Evolutionary conservation across 176 grass and related monocot species (phyloP).

Genomic region (Eleusine coracana): DNA sequence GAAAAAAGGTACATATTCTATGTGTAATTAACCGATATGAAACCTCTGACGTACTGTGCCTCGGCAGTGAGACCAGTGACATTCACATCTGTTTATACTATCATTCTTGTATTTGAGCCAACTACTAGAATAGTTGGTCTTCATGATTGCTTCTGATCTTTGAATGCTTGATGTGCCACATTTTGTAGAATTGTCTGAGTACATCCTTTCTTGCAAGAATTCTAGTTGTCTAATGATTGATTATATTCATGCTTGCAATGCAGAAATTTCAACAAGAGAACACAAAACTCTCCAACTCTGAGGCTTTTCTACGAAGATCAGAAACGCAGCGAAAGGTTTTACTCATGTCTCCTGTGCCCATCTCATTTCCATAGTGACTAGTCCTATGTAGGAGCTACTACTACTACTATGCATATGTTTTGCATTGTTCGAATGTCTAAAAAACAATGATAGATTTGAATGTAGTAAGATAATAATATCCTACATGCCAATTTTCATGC

Average conservation of each 20-base stretch:
- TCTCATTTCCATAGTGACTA: not conserved
- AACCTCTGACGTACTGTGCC: not conserved
- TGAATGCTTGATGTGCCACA: not conserved
- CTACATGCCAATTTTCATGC: not conserved
- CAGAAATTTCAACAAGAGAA: slow-evolving; percentile 99
- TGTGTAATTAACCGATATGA: slow-evolving; percentile 4
- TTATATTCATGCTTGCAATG: slow-evolving; percentile 27
- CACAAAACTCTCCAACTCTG: slow-evolving; percentile 67
- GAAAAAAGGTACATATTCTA: not conserved
- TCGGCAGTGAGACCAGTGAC: not conserved
- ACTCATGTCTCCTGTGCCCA: slow-evolving; percentile 10
- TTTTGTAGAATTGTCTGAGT: slow-evolving; percentile 7
- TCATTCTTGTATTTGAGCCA: not conserved
- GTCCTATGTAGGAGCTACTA: not conserved
- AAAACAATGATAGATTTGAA: not conserved
- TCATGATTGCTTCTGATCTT: not conserved
- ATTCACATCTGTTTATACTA: not conserved
- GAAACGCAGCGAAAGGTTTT: slow-evolving; percentile 80
- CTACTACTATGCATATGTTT: not conserved
- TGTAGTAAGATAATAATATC: not conserved
- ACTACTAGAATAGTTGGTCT: not conserved
- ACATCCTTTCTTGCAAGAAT: not conserved
- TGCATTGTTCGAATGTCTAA: not conserved
- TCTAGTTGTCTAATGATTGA: slow-evolving; percentile 24
- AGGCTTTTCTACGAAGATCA: slow-evolving; percentile 91